A percentile compares a stretch with the other conserved stretches of the same genome.
Evolutionary conservation across 345 rosid species (phyloP).

Genomic region (Odontarrhena argentea): DNA sequence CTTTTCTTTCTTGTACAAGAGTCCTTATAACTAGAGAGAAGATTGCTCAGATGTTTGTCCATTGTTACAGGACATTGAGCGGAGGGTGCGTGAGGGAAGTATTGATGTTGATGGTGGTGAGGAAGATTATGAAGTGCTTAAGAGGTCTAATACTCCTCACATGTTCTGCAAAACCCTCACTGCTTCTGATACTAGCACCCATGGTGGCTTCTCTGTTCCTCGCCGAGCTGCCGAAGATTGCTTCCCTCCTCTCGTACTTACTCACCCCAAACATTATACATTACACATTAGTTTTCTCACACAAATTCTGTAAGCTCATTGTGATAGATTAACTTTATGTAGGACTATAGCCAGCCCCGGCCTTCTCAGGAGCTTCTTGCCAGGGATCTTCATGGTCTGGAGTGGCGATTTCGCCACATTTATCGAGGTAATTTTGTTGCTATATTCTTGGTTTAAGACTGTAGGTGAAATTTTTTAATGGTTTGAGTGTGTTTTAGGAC

Average conservation of each 20-base stretch:
- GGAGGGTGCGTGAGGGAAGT: conserved; percentile 56
- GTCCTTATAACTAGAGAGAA: not conserved
- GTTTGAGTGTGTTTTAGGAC: conserved; percentile 53
- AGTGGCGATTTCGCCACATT: conserved; percentile 96
- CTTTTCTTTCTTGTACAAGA: conserved; percentile 1
- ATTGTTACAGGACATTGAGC: conserved; percentile 51
- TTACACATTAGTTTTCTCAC: conserved; percentile 2
- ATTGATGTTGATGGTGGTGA: conserved; percentile 62
- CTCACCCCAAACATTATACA: not conserved
- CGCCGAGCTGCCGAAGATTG: conserved; percentile 99
- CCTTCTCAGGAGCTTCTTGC: conserved; percentile 99
- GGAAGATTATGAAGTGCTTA: conserved; percentile 61
- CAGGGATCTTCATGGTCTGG: conserved; percentile 92
- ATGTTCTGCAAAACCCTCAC: conserved; percentile 99
- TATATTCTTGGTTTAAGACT: not conserved
- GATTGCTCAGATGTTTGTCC: not conserved
- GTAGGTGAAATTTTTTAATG: not conserved
- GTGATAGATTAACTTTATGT: conserved; percentile 24
- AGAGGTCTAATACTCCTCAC: conserved; percentile 77
- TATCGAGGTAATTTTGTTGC: conserved; percentile 63
- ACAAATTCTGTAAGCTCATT: not conserved
- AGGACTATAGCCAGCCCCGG: conserved; percentile 94
- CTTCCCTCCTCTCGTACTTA: conserved; percentile 90
- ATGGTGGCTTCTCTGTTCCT: conserved; percentile 99
- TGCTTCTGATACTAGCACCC: conserved; percentile 99